A percentile compares a stretch with the other conserved stretches of the same genome.
Evolutionary conservation across 371 early-diverging fungal genomes (phyloP).

Genomic region (Mucor indicus): DNA sequence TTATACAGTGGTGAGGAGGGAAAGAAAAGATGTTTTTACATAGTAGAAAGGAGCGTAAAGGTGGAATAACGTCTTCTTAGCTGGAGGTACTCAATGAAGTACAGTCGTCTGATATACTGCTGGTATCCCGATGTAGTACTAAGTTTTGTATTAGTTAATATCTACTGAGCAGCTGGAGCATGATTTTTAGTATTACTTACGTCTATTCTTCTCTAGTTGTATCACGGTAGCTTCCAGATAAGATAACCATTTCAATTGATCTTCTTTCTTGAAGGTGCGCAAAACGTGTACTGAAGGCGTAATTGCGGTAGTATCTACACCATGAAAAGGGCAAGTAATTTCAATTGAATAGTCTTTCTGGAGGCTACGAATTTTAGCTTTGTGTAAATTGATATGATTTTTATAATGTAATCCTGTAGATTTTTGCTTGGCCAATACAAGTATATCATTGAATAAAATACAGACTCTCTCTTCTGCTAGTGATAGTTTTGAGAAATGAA

Average conservation of each 20-base stretch:
- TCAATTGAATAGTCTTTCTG: slow-evolving; percentile 30
- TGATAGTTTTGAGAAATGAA: slow-evolving; percentile 6
- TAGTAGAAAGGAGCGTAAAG: too few species aligned
- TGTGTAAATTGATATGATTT: slow-evolving; percentile 30
- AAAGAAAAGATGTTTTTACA: too few species aligned
- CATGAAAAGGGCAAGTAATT: slow-evolving; percentile 32
- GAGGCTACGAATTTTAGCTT: slow-evolving; percentile 27
- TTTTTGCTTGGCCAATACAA: slow-evolving; percentile 33
- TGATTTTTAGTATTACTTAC: slow-evolving; percentile 9
- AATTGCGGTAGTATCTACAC: slow-evolving; percentile 40
- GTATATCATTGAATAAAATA: slow-evolving; percentile 40
- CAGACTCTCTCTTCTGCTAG: slow-evolving; percentile 35
- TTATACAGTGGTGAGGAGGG: too few species aligned
- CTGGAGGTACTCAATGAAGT: too few species aligned
- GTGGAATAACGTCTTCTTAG: too few species aligned
- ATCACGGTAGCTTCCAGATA: slow-evolving; percentile 9
- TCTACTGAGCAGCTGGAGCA: too few species aligned
- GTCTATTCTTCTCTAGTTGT: not conserved
- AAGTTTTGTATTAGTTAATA: too few species aligned
- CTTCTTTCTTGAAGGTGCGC: slow-evolving; percentile 14
- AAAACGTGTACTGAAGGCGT: slow-evolving; percentile 30
- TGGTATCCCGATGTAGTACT: too few species aligned
- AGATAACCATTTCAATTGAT: slow-evolving; percentile 27
- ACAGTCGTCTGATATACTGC: too few species aligned
- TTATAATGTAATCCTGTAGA: slow-evolving; percentile 36